These are phyloP conservation scores for Nitzschia palea DNA, from an alignment of 108 stramenopile species.

Conservation along the genomic window DNA sequence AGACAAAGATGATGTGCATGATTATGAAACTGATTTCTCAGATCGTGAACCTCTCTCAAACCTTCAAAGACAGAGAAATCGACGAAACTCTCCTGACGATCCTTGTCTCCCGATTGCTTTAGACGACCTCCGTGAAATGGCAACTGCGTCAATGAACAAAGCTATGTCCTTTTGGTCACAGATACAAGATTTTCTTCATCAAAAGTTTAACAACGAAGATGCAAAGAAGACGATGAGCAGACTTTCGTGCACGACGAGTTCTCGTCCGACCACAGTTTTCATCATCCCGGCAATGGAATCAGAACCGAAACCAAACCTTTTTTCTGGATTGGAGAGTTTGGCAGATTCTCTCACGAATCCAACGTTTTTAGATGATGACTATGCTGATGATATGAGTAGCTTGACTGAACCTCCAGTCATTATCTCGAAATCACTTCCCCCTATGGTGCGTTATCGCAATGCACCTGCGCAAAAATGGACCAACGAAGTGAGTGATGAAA, in stretches of 20 bases:
- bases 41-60: no score
- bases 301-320: background rate
- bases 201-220: background rate
- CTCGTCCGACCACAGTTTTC: background rate
- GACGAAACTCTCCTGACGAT: no score
- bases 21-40: no score
- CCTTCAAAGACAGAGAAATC: no score
- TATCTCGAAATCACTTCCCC: background rate
- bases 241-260: background rate
- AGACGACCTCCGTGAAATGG: constrained; percentile 1
- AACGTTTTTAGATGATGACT: background rate
- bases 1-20: no score
- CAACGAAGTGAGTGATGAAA: background rate
- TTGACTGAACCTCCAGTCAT: constrained; percentile 4
- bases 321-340: background rate
- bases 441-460: background rate
- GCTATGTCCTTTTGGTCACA: background rate
- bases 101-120: background rate
- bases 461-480: background rate
- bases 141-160: background rate
- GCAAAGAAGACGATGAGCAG: background rate
- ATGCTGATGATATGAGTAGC: constrained; percentile 13
- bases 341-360: constrained; percentile 12
- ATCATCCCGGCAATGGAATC: background rate
- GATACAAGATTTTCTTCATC: background rate